Evolutionary conservation across 2,329 filamentous ascomycete genomes (phyloP), one percentile per base, ranked within the genome.

Genomic region (Podosphaera xanthii): DNA sequence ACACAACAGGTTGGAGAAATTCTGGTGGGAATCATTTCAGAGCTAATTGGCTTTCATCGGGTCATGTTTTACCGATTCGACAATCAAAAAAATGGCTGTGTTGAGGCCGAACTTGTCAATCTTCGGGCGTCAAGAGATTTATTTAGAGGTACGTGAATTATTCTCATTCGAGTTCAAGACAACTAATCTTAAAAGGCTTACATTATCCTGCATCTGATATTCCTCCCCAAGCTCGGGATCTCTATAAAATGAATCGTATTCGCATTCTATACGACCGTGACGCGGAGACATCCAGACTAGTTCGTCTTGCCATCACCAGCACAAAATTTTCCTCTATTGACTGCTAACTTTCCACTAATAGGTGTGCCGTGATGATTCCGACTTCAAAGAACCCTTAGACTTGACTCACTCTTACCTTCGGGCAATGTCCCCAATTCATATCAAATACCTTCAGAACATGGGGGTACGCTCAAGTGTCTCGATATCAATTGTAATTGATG

Each of bases 391-490:
- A 0, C 87, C 88, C 0, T 71, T 95, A 4, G 87, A 94, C 68
- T 81, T 94, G 68, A 92, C 85, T 0, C 84, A 94, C 67, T 79
- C 84, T 0, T 94, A 94, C 66, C 77, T 94, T 1, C 81, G 88
- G 49, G 87, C 89, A 63, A 94, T 94, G 79, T 92, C 87, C 0
- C 87, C 88, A 0, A 88, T 94, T 49, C 87, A 92, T 67, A 69
- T 92, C 59, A 92, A 92, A 67, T 94, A 94, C 64, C 75, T 94
- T 2, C 77, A 73, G 8, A 88, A 94, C 68, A 94, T 94, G 88
- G 83, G 82, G 3, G 87, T 94, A 1, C 81, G 87, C 5, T 87
- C 87, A 0, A 92, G 87, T 62, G 94, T 94, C 87, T 94, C 88
- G 0, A 87, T 94, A 61, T 92, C 87, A 0, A 34, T 58, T 12